Evolutionary conservation across 495 filamentous ascomycete species (phyloP).

Genomic region (Aspergillus diversus): DNA sequence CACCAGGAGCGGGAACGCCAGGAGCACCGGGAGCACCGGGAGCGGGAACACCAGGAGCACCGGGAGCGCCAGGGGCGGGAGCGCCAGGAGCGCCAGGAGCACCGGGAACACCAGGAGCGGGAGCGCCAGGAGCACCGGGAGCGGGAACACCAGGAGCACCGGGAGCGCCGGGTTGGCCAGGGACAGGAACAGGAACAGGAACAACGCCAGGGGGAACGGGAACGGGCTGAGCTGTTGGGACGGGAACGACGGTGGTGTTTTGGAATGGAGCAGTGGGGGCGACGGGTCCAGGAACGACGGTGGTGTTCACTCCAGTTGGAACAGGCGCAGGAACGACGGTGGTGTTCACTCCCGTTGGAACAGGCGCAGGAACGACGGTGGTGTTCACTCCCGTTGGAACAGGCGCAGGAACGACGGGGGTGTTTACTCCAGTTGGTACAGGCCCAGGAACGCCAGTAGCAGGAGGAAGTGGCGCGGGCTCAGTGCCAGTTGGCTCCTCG

Average conservation of each 20-base stretch:
- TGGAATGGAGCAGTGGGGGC: conserved; percentile 26
- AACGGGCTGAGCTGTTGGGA: conserved; percentile 19
- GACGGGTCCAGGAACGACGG: conserved; percentile 3
- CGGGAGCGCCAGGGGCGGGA: conserved; percentile 9
- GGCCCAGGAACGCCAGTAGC: not conserved
- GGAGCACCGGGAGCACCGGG: conserved; percentile 11
- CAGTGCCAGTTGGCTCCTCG: conserved; percentile 27
- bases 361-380: conserved; percentile 9
- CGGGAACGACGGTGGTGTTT: conserved; percentile 29
- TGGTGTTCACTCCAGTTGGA: conserved; percentile 13
- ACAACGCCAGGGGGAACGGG: conserved; percentile 22
- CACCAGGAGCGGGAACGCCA: conserved; percentile 11
- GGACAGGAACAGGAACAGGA: conserved; percentile 19
- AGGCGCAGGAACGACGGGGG: not conserved
- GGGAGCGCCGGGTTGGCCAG: conserved; percentile 10
- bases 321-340: conserved; percentile 5
- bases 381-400: conserved; percentile 12
- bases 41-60: conserved; percentile 12
- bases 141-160: conserved; percentile 12
- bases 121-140: conserved; percentile 1
- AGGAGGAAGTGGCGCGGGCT: not conserved
- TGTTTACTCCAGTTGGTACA: too few species aligned
- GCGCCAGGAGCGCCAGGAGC: conserved; percentile 12
- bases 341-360: too few species aligned
- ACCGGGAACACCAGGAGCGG: conserved; percentile 15